phyloP scores from a whole-genome alignment of 208 protist genomes.

The Trichomonas vaginalis region DNA sequence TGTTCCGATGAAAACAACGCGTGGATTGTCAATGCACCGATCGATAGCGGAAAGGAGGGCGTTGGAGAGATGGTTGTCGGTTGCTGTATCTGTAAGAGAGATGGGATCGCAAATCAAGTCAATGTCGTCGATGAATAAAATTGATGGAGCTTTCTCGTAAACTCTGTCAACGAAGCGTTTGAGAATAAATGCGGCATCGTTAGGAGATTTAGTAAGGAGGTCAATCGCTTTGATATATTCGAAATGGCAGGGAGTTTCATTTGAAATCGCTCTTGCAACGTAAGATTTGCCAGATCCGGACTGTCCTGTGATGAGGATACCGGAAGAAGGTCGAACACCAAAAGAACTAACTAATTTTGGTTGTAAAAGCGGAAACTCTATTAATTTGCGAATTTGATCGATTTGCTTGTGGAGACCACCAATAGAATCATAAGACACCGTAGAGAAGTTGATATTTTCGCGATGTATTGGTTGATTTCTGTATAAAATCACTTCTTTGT shows the following conservation, averaged over 20 bases:
- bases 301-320: neutral
- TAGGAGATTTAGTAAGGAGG: neutral
- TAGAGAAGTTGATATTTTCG: neutral
- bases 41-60: neutral
- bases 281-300: neutral
- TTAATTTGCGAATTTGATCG: neutral
- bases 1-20: neutral
- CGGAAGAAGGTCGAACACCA: neutral
- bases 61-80: neutral
- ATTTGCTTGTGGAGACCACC: neutral
- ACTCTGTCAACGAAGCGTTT: neutral
- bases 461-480: neutral
- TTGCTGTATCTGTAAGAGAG: neutral
- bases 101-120: neutral
- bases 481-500: neutral
- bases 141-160: neutral
- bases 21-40: neutral
- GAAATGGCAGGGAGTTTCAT: neutral
- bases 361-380: neutral
- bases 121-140: neutral
- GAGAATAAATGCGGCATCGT: neutral
- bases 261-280: neutral
- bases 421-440: neutral
- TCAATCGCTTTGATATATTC: neutral
- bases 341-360: neutral